Evolutionary conservation across 2,329 filamentous ascomycete species (phyloP).

Genomic region (Ophiostoma tasmaniense): DNA sequence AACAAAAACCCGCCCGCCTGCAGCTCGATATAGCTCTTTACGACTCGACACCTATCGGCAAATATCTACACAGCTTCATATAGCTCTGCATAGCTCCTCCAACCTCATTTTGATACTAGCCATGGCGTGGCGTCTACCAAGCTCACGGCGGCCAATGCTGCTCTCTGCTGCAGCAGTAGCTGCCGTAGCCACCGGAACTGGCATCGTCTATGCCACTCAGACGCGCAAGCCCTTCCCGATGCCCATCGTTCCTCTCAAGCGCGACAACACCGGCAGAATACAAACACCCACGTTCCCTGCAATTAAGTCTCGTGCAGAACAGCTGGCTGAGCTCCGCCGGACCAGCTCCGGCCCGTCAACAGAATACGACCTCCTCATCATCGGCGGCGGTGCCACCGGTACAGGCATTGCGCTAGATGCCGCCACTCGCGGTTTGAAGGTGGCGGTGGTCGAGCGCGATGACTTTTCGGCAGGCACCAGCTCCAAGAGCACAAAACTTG

Average conservation of each 20-base stretch:
- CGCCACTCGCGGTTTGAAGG: slow-evolving; percentile 67
- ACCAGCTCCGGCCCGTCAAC: slow-evolving; percentile 26
- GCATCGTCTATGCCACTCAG: slow-evolving; percentile 5
- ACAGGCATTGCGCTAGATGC: slow-evolving; percentile 75
- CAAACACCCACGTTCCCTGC: slow-evolving; percentile 12
- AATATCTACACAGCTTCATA: neutral
- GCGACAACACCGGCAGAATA: slow-evolving; percentile 13
- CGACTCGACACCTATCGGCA: neutral
- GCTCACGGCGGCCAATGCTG: slow-evolving; percentile 12
- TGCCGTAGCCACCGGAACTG: slow-evolving; percentile 11
- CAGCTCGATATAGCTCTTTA: neutral
- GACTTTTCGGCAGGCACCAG: slow-evolving; percentile 77
- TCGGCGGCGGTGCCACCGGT: slow-evolving; percentile 72
- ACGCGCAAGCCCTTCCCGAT: neutral
- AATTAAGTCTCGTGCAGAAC: slow-evolving; percentile 13
- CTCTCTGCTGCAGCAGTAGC: slow-evolving; percentile 13
- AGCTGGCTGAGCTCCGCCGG: slow-evolving; percentile 12
- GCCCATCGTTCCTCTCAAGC: slow-evolving; percentile 15
- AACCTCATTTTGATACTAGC: neutral
- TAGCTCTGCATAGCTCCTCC: neutral
- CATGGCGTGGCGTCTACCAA: slow-evolving; percentile 13
- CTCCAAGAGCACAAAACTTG: slow-evolving; percentile 80
- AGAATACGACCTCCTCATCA: slow-evolving; percentile 68
- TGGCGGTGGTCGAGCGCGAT: slow-evolving; percentile 73
- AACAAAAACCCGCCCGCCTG: neutral